Percentiles rank a stretch among this genome's conserved stretches.
These are phyloP conservation scores for Chamaecyparis obtusa DNA, from an alignment of 75 land plant genomes.

Conservation along the genomic window DNA sequence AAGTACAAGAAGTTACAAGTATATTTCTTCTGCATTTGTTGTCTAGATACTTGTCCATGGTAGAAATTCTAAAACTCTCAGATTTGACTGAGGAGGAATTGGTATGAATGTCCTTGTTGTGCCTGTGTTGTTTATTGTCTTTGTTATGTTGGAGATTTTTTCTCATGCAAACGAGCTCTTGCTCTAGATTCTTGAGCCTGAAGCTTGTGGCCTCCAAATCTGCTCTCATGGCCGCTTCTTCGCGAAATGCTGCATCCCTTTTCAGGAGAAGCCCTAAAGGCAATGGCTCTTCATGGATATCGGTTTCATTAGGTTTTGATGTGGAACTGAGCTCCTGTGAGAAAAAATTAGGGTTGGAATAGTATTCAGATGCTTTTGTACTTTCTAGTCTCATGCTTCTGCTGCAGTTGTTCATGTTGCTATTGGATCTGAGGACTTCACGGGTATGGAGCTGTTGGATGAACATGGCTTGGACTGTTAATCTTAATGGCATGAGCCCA, in stretches of 20 bases:
- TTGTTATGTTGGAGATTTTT: constrained; percentile 32
- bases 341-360: constrained; percentile 32
- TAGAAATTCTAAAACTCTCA: not conserved
- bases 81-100: not conserved
- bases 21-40: not conserved
- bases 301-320: not conserved
- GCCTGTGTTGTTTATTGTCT: not conserved
- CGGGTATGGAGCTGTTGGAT: constrained; percentile 79
- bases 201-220: constrained; percentile 78
- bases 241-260: constrained; percentile 21
- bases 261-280: constrained; percentile 36
- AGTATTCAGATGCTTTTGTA: constrained; percentile 20
- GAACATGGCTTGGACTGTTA: constrained; percentile 90
- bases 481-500: constrained; percentile 79
- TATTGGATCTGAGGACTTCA: constrained; percentile 29
- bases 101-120: not conserved
- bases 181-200: constrained; percentile 68
- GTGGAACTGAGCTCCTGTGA: constrained; percentile 11
- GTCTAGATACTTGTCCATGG: not conserved
- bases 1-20: not conserved
- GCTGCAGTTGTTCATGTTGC: constrained; percentile 5
- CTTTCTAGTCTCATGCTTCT: constrained; percentile 53
- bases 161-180: constrained; percentile 56
- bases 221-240: constrained; percentile 18
- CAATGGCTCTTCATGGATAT: not conserved